Base-by-base conservation (phyloP, 2,329 filamentous ascomycete species). In the Xylariomycetidae sp. region DNA sequence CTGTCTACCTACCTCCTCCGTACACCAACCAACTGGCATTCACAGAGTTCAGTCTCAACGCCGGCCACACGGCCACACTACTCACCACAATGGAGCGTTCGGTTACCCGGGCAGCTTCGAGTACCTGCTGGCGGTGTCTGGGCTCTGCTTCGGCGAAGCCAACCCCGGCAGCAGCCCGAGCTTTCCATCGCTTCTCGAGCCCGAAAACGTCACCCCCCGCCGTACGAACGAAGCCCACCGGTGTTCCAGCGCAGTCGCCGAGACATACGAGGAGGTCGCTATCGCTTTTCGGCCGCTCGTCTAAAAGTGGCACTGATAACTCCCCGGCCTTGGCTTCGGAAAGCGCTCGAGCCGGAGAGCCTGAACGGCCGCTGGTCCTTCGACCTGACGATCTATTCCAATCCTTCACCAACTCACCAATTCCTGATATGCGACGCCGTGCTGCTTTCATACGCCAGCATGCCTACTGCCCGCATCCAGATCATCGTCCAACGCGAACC, bases 401-500 rank as follows among this genome's bases (percentile, higher is more conserved):
- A 61, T 79, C 86, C 8, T 94, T 92, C 59, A 85, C 86, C 22
- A 72, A 82, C 44, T 98, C 92, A 10, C 92, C 93, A 7, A 84
- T 90, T 25, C 82, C 86, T 24, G 82, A 85, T 41, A 95, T 98
- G 44, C 79, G 90, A 49, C 78, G 79, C 50, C 81, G 92, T 48
- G 92, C 90, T 18, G 85, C 84, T 8, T 93, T 86, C 53, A 96
- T 96, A 64, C 85, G 82, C 56, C 84, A 93, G 53, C 87, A 95
- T 67, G 90, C 90, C 10, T 85, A 87, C 60, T 98, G 92, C 54
- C 86, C 92, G 17, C 92, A 98, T 53, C 86, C 87, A 5, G 79
- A 84, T 35, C 92, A 98, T 59, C 79, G 81, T 48, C 76, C 81
- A 35, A 89, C 85, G 3, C 76, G 84, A 43, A 57, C 80, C 4